A percentile compares a stretch with the other conserved stretches of the same genome.
Evolutionary conservation across 306 rosid species (phyloP).

Genomic region (Cucurbita pepo): DNA sequence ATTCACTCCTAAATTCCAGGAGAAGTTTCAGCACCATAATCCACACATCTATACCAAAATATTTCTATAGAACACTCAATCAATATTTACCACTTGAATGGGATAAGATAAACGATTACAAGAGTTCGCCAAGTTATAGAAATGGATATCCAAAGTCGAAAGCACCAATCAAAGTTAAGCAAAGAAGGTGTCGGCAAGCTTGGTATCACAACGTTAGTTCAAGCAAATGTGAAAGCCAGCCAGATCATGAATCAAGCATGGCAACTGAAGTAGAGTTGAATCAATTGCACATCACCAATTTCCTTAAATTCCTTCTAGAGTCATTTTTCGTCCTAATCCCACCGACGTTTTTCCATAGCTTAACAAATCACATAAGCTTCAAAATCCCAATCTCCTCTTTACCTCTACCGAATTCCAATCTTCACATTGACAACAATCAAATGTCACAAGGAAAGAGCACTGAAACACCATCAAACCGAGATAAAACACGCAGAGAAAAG

Average conservation of each 20-base stretch:
- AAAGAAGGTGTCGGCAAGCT: slow-evolving; percentile 11
- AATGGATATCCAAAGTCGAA: background rate
- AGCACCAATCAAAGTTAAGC: background rate
- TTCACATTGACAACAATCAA: background rate
- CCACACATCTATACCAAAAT: background rate
- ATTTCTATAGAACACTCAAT: background rate
- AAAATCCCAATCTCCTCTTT: background rate
- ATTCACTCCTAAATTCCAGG: background rate
- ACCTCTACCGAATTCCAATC: background rate
- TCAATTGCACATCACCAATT: background rate
- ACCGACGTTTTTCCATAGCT: background rate
- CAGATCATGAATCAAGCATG: background rate
- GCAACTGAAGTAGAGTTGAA: background rate
- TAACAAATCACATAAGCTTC: background rate
- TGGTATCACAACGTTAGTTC: background rate
- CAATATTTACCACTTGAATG: background rate
- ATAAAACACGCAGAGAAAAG: background rate
- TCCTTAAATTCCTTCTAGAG: background rate
- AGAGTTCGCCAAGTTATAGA: background rate
- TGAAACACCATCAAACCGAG: background rate
- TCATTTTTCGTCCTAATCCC: background rate
- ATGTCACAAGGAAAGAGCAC: background rate
- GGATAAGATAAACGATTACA: background rate
- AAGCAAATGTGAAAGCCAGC: slow-evolving; percentile 10
- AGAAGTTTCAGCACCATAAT: background rate